Conservation (phyloP, 768 basidiomycete genomes). For the Austroboletus eburneus region DNA sequence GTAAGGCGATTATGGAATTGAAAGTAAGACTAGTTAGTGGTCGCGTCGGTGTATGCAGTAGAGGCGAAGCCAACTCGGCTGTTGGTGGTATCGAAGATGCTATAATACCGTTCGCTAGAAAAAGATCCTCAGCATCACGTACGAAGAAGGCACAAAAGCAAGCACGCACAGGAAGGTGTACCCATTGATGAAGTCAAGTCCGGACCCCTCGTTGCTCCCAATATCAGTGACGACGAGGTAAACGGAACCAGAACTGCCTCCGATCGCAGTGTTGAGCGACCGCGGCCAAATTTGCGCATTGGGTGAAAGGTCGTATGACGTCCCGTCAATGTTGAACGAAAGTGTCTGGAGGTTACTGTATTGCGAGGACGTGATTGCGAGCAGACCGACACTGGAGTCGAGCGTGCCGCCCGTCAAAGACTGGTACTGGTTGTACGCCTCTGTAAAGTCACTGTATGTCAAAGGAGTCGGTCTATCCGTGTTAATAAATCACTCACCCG, state of each 20-base stretch:
- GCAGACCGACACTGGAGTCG: constrained; percentile 24
- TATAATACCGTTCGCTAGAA: constrained; percentile 39
- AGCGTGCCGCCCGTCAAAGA: constrained; percentile 20
- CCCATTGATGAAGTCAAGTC: constrained; percentile 21
- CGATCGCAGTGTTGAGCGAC: constrained; percentile 28
- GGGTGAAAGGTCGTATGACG: constrained; percentile 14
- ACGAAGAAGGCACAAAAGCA: constrained; percentile 12
- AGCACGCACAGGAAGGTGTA: too few relatives aligned
- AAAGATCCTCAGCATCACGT: background rate
- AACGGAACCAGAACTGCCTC: constrained; percentile 19
- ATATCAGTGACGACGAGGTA: constrained; percentile 28
- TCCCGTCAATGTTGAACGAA: constrained; percentile 21
- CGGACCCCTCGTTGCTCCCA: constrained; percentile 7
- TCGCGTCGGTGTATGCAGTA: constrained; percentile 30
- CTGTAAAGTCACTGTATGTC: background rate
- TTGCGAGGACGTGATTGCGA: constrained; percentile 21
- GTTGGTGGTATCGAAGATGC: constrained; percentile 39
- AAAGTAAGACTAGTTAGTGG: constrained; percentile 7
- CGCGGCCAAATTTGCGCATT: constrained; percentile 38
- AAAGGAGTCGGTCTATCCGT: too few relatives aligned
- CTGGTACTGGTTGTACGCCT: constrained; percentile 20
- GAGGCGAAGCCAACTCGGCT: constrained; percentile 38
- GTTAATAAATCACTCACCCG: constrained; percentile 4
- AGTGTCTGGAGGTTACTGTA: constrained; percentile 19
- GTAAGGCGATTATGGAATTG: too few relatives aligned